Percentiles rank a stretch among this genome's conserved stretches.
Evolutionary conservation across 345 rosid genomes (phyloP).

Genomic region (Moricandia moricandioides): DNA sequence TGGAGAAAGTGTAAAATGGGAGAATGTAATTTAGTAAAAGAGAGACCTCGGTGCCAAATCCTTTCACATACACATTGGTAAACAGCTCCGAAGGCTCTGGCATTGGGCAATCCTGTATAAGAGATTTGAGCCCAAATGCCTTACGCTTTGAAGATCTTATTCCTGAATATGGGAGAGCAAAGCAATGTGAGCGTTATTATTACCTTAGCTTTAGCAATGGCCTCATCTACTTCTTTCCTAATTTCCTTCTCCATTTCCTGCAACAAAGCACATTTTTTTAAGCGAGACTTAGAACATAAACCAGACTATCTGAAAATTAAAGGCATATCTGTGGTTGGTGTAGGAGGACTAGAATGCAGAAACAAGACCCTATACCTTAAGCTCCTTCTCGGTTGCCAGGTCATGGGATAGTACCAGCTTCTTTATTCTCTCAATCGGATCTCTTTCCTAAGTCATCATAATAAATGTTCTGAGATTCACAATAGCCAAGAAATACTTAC

Average conservation of each 20-base stretch:
- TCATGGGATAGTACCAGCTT: constrained; percentile 74
- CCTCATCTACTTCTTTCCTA: constrained; percentile 87
- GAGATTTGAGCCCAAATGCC: neutral
- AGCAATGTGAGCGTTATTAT: neutral
- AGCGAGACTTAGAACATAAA: neutral
- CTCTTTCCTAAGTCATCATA: constrained; percentile 57
- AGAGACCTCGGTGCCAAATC: constrained; percentile 69
- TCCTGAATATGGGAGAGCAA: neutral
- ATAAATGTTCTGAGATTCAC: neutral
- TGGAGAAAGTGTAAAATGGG: neutral
- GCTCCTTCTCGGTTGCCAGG: constrained; percentile 90
- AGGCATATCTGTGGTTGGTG: too few relatives aligned
- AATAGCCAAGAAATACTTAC: neutral
- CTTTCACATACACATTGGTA: constrained; percentile 74
- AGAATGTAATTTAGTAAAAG: neutral
- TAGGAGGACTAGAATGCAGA: too few relatives aligned
- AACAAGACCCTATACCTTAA: constrained; percentile 53
- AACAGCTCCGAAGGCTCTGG: constrained; percentile 89
- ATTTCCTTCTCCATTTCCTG: constrained; percentile 94
- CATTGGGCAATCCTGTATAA: constrained; percentile 93
- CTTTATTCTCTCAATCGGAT: constrained; percentile 92
- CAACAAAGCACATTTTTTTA: neutral
- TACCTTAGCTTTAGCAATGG: constrained; percentile 98
- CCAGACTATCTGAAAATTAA: neutral
- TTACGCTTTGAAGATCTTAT: too few relatives aligned